Evolutionary conservation across 2,329 filamentous ascomycete genomes (phyloP).

Genomic region (Ceratocystis destructans): DNA sequence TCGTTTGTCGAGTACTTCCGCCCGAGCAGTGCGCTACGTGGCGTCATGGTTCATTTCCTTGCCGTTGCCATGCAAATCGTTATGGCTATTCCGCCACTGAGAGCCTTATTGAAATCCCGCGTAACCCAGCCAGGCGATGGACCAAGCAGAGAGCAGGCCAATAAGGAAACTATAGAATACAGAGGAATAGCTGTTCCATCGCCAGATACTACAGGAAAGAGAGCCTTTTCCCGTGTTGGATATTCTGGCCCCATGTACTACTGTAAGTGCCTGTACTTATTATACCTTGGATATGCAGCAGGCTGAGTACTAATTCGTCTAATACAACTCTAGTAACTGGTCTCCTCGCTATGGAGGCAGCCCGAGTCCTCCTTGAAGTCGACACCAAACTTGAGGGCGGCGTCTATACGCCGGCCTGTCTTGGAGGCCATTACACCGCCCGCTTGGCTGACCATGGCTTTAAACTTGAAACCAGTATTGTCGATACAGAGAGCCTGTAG

Average conservation of each 20-base stretch:
- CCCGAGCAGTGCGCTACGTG: conserved; percentile 36
- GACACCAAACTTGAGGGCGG: conserved; percentile 49
- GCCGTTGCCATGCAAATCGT: conserved; percentile 33
- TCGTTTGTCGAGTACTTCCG: conserved; percentile 42
- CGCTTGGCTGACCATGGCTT: conserved; percentile 48
- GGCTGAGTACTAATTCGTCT: not conserved
- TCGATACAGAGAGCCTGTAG: conserved; percentile 22
- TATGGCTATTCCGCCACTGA: conserved; percentile 34
- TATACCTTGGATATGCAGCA: not conserved
- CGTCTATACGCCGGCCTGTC: conserved; percentile 55
- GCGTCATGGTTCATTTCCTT: conserved; percentile 37
- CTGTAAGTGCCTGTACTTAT: conserved; percentile 32
- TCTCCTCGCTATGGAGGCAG: conserved; percentile 48
- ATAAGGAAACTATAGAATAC: conserved; percentile 48
- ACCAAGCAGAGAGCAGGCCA: conserved; percentile 37
- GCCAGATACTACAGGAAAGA: conserved; percentile 28
- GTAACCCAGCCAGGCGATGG: conserved; percentile 44
- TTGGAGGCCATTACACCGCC: conserved; percentile 55
- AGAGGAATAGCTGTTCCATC: conserved; percentile 39
- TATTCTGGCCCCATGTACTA: conserved; percentile 46
- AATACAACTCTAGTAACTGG: conserved; percentile 42
- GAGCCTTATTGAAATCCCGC: conserved; percentile 32
- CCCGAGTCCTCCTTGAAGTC: conserved; percentile 50
- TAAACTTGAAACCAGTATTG: conserved; percentile 43
- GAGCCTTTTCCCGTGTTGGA: conserved; percentile 40